Evolutionary conservation across 768 basidiomycete genomes (phyloP).

Genomic region (Phylloporus arenicola): DNA sequence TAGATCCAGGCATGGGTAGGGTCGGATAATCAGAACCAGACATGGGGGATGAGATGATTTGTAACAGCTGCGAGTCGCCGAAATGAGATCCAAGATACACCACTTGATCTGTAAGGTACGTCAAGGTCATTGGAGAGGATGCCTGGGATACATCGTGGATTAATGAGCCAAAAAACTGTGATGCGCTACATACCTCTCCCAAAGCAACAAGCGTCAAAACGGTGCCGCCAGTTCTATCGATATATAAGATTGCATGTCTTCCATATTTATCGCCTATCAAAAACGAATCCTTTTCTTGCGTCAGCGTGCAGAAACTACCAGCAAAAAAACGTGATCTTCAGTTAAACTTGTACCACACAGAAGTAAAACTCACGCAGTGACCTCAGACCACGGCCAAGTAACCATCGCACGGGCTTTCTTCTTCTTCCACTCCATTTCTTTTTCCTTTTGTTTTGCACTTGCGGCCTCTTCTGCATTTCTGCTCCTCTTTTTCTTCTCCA

Average conservation of each 20-base stretch:
- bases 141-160: constrained; percentile 37
- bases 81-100: constrained; percentile 78
- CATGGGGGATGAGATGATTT: constrained; percentile 46
- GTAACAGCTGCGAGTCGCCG: constrained; percentile 75
- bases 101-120: constrained; percentile 64
- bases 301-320: constrained; percentile 49
- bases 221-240: constrained; percentile 38
- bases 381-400: constrained; percentile 73
- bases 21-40: constrained; percentile 38
- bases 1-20: constrained; percentile 46
- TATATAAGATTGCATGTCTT: constrained; percentile 57
- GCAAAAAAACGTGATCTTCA: background rate
- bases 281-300: constrained; percentile 41
- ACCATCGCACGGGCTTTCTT: constrained; percentile 52
- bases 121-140: constrained; percentile 65
- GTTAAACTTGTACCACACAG: background rate
- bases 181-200: constrained; percentile 52
- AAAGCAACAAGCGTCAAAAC: constrained; percentile 55
- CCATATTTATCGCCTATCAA: constrained; percentile 71
- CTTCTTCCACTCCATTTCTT: constrained; percentile 47
- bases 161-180: constrained; percentile 1
- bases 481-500: constrained; percentile 48
- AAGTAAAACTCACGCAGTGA: constrained; percentile 52
- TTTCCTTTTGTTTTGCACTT: constrained; percentile 52
- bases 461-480: constrained; percentile 36